phyloP scores from a whole-genome alignment of 192 early-diverging fungal genomes.

The Umbelopsis isabellina region DNA sequence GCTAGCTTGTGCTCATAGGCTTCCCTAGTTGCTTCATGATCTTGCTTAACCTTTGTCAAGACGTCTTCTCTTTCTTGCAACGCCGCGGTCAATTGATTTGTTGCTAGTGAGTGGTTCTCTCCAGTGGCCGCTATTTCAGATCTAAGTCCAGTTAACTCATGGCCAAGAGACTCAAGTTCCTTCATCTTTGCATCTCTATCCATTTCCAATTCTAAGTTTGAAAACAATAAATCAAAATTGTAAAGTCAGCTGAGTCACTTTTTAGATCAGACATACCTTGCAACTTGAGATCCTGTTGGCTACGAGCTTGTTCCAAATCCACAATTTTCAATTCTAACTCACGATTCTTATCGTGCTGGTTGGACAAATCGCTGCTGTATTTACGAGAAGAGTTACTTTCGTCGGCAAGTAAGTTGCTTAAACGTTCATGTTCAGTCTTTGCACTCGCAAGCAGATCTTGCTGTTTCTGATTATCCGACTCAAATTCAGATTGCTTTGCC shows the following conservation, averaged over 20 bases:
- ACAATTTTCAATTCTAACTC: too few species aligned
- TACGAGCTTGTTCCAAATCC: too few species aligned
- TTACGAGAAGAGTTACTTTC: too few species aligned
- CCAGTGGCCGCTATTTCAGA: slow-evolving; percentile 7
- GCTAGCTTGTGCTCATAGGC: not conserved
- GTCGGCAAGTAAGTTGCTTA: too few species aligned
- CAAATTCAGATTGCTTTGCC: not conserved
- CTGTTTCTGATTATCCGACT: not conserved
- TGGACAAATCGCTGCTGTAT: too few species aligned
- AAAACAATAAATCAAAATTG: too few species aligned
- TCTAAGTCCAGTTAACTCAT: not conserved
- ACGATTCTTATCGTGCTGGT: too few species aligned
- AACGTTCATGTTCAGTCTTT: too few species aligned
- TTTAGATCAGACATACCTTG: too few species aligned
- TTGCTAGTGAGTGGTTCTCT: not conserved
- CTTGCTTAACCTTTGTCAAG: not conserved
- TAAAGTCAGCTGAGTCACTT: too few species aligned
- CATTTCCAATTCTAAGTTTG: not conserved
- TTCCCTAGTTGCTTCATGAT: not conserved
- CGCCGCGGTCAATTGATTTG: not conserved
- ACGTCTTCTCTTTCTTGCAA: slow-evolving; percentile 2
- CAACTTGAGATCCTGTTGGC: too few species aligned
- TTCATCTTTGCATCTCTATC: not conserved
- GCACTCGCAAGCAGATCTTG: too few species aligned
- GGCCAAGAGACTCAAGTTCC: not conserved